A percentile compares a stretch with the other conserved stretches of the same genome.
These are phyloP conservation scores for Boletus rubropictus DNA, from an alignment of 768 basidiomycete species.

Conservation along the genomic window DNA sequence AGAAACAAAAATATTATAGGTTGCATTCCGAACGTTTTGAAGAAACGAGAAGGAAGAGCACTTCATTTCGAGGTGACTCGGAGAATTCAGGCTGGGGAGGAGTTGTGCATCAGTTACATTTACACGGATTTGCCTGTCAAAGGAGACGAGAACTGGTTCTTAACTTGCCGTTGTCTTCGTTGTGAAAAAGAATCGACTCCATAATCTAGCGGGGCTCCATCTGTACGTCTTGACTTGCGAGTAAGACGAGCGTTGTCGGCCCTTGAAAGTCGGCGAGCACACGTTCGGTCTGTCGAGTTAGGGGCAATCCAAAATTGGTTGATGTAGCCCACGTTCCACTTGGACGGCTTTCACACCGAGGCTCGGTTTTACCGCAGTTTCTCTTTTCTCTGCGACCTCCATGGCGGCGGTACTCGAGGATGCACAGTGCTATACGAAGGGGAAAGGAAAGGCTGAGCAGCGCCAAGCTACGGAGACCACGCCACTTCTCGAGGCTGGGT, in stretches of 20 bases:
- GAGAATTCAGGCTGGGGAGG: conserved; percentile 43
- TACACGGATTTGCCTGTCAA: conserved; percentile 31
- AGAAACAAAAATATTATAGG: conserved; percentile 30
- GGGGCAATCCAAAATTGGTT: conserved; percentile 7
- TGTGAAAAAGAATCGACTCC: conserved; percentile 30
- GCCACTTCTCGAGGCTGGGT: conserved; percentile 25
- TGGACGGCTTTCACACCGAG: conserved; percentile 1
- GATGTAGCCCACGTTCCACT: conserved; percentile 16
- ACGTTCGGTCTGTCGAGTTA: background rate
- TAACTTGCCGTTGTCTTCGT: conserved; percentile 44
- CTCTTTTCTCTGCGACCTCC: conserved; percentile 11
- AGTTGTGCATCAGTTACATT: conserved; percentile 56
- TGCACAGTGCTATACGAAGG: conserved; percentile 16
- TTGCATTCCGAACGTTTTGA: conserved; percentile 49
- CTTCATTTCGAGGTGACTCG: conserved; percentile 44
- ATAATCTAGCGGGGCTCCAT: background rate
- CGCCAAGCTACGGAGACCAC: conserved; percentile 27
- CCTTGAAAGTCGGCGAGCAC: background rate
- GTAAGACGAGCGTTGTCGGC: background rate
- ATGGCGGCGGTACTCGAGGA: conserved; percentile 20
- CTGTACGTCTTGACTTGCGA: background rate
- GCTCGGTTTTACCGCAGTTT: background rate
- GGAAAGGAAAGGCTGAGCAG: conserved; percentile 23
- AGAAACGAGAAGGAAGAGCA: conserved; percentile 38
- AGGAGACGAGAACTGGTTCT: conserved; percentile 50